Conservation (phyloP, 2,329 filamentous ascomycete genomes). For the Penicillium italicum region DNA sequence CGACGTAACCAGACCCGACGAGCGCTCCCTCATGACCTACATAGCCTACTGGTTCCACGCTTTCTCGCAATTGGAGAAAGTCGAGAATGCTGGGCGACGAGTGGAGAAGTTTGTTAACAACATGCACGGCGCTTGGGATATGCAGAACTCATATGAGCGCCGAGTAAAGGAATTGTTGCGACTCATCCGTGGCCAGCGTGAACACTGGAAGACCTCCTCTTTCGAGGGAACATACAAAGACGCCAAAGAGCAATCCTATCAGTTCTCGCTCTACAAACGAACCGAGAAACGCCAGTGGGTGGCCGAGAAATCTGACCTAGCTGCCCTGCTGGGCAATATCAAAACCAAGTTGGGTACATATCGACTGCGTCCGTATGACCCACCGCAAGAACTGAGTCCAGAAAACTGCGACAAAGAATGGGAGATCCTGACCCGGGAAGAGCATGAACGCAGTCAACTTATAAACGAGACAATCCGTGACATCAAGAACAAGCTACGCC, state of each 20-base stretch:
- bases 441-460: conserved; percentile 83
- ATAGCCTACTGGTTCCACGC: conserved; percentile 99
- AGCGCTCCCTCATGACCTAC: conserved; percentile 97
- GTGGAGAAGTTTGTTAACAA: conserved; percentile 99
- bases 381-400: conserved; percentile 75
- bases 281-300: conserved; percentile 93
- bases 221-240: conserved; percentile 92
- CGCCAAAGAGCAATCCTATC: conserved; percentile 77
- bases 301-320: conserved; percentile 92
- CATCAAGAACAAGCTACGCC: conserved; percentile 92
- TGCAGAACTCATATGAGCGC: conserved; percentile 94
- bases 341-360: conserved; percentile 98
- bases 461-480: conserved; percentile 99
- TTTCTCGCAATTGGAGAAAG: conserved; percentile 97
- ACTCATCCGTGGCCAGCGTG: conserved; percentile 68
- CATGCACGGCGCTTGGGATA: conserved; percentile 99
- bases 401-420: conserved; percentile 81
- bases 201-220: conserved; percentile 71
- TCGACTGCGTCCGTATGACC: conserved; percentile 83
- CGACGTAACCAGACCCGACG: conserved; percentile 92
- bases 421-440: conserved; percentile 72
- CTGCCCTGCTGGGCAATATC: conserved; percentile 91
- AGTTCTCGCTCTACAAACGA: conserved; percentile 86
- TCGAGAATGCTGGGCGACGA: conserved; percentile 91
- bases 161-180: conserved; percentile 80